Evolutionary conservation across 139 green algal species (phyloP).

Genomic region (Zygnema cylindricum): DNA sequence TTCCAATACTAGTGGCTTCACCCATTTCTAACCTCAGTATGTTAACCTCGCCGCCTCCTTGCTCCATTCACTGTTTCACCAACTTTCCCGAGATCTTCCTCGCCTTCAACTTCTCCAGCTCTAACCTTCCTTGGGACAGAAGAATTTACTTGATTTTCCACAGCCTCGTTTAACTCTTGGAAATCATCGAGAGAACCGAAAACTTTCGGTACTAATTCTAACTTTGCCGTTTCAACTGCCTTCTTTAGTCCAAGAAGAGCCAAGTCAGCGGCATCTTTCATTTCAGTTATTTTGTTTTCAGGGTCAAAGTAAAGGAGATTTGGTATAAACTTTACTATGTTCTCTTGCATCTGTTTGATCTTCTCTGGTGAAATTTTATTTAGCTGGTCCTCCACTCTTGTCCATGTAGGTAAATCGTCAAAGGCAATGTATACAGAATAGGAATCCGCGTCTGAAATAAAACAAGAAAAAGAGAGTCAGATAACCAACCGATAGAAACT

Average conservation of each 20-base stretch:
- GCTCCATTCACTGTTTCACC: too few species aligned
- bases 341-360: slow-evolving; percentile 1
- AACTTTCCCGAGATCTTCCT: too few species aligned
- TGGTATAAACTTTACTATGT: slow-evolving; percentile 13
- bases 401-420: background rate
- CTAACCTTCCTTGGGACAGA: too few species aligned
- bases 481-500: too few species aligned
- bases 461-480: too few species aligned
- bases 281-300: background rate
- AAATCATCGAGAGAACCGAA: background rate
- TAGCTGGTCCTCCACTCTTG: background rate
- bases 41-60: too few species aligned
- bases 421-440: slow-evolving; percentile 7
- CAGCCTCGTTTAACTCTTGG: too few species aligned
- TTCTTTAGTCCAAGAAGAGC: background rate
- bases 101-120: too few species aligned
- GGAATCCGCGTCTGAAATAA: background rate
- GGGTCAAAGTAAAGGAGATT: background rate
- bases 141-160: too few species aligned
- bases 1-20: too few species aligned
- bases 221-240: background rate
- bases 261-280: background rate
- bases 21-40: too few species aligned
- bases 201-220: background rate
- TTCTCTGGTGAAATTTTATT: slow-evolving; percentile 16